phyloP scores from a whole-genome alignment of 345 rosid genomes.

The Salix koriyanagi region DNA sequence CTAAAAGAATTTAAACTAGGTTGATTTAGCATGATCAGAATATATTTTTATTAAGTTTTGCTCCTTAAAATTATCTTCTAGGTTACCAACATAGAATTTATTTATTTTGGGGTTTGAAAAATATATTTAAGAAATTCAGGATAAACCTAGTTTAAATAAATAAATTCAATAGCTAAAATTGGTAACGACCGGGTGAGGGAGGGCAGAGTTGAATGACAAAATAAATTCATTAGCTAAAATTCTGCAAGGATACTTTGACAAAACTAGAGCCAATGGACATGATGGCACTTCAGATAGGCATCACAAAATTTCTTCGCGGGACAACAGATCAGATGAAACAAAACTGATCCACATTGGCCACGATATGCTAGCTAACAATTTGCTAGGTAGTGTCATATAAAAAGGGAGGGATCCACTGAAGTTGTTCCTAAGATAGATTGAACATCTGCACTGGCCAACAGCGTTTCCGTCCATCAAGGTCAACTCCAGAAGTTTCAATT shows the following conservation, averaged over 20 bases:
- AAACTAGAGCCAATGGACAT: neutral
- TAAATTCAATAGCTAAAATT: no score
- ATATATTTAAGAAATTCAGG: no score
- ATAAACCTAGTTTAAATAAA: no score
- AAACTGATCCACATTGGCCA: neutral
- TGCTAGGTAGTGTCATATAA: neutral
- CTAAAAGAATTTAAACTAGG: no score
- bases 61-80: no score
- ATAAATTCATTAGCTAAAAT: neutral
- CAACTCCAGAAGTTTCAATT: slow-evolving; percentile 53
- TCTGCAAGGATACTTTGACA: neutral
- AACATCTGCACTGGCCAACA: slow-evolving; percentile 75
- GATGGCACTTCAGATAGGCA: neutral
- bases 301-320: neutral
- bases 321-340: neutral
- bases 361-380: neutral
- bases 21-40: no score
- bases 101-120: no score
- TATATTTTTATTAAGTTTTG: no score
- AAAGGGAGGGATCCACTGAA: neutral
- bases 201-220: no score
- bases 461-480: slow-evolving; percentile 49
- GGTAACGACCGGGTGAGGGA: no score
- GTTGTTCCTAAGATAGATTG: slow-evolving; percentile 42
- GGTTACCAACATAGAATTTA: no score